Evolutionary conservation across 345 rosid genomes (phyloP), one percentile per base, ranked within the genome.

Genomic region (Pelargonium nanum): DNA sequence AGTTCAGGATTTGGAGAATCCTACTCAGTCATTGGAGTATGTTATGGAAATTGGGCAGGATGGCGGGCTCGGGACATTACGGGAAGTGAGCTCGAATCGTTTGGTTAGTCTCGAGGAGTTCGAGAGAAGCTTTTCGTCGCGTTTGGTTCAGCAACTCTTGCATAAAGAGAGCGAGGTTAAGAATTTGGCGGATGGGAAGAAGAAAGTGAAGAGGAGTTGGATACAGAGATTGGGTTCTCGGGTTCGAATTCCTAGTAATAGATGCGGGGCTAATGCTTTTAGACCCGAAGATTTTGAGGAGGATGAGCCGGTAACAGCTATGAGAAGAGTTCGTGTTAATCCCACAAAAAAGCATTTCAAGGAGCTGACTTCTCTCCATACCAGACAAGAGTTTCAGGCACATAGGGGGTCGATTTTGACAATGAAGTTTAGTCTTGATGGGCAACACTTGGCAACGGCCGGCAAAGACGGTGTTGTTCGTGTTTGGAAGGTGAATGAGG

Each of bases 381-480:
- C 13, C 59, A 69, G 68, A 22, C 81, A 77, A 55, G 76, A 77
- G 25, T 65, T 77, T 23, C 68, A 68, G 59, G 81, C 76, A 26
- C 81, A 77, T 54, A 45, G 66, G 34, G 81, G 81, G 45, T 61
- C 74, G 24, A 71, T 77, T 30, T 71, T 68, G 56, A 65, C 78
- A 7, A 77, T 77, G 81, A 77, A 68, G 57, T 77, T 74, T 30
- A 74, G 81, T 52, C 67, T 67, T n/a, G 74, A 77, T 53, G 78
- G 81, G 44, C 76, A 63, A 55, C 74, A 62, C 54, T 74, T 74
- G 24, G 78, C 81, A 5, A 77, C 74, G 62, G 78, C 72, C 51
- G 81, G 81, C 26, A 72, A 65, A 57, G 81, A 74, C 60, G 56
- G 78, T 20, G 61, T 71, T 22, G 76, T 77, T 58, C 74, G 78